Percentiles rank a stretch among this genome's conserved stretches.
Conservation (phyloP, 2,329 filamentous ascomycete species). For the Penicillium olsonii region DNA sequence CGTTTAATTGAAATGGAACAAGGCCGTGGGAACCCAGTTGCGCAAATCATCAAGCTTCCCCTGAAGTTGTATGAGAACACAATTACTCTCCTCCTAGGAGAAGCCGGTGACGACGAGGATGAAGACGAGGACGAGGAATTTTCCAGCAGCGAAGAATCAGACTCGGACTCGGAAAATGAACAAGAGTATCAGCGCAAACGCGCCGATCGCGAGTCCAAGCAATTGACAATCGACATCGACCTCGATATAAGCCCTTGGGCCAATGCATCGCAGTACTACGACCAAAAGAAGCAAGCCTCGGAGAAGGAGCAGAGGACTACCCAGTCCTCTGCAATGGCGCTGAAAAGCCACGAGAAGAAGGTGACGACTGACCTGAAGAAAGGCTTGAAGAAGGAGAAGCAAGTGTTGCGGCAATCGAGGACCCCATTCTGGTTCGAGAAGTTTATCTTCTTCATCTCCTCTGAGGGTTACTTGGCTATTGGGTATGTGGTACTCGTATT, state of each 20-base stretch:
- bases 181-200: slow-evolving; percentile 27
- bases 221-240: slow-evolving; percentile 78
- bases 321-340: slow-evolving; percentile 75
- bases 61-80: slow-evolving; percentile 88
- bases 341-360: slow-evolving; percentile 89
- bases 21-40: slow-evolving; percentile 76
- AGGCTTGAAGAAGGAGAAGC: slow-evolving; percentile 87
- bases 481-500: slow-evolving; percentile 48
- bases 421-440: slow-evolving; percentile 96
- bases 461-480: slow-evolving; percentile 89
- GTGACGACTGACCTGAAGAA: slow-evolving; percentile 84
- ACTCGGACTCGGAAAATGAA: slow-evolving; percentile 48
- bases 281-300: slow-evolving; percentile 79
- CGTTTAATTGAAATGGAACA: slow-evolving; percentile 87
- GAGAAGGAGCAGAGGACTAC: slow-evolving; percentile 86
- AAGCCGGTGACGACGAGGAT: slow-evolving; percentile 65
- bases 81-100: slow-evolving; percentile 75
- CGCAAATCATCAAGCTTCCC: slow-evolving; percentile 80
- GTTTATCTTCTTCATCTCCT: slow-evolving; percentile 92
- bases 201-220: slow-evolving; percentile 34
- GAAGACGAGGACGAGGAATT: slow-evolving; percentile 67
- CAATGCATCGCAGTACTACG: slow-evolving; percentile 90
- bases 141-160: slow-evolving; percentile 62
- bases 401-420: slow-evolving; percentile 77
- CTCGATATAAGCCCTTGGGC: slow-evolving; percentile 79